These are phyloP conservation scores for Aspergillus sparsus DNA, from an alignment of 495 filamentous ascomycete genomes.

Conservation along the genomic window DNA sequence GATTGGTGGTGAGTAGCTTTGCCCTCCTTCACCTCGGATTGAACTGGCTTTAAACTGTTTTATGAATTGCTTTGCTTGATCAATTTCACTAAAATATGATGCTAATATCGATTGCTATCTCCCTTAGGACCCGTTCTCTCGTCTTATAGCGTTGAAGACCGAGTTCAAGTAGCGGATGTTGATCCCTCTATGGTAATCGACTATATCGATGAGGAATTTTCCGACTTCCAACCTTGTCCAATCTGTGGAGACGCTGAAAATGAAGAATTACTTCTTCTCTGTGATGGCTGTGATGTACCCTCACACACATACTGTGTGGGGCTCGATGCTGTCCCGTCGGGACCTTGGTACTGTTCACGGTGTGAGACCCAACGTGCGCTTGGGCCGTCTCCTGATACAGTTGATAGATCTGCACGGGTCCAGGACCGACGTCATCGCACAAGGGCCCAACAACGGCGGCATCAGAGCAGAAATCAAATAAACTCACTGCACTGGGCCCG, in stretches of 20 bases:
- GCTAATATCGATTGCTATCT: slow-evolving; percentile 9
- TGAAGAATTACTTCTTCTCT: slow-evolving; percentile 79
- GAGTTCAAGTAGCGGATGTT: slow-evolving; percentile 84
- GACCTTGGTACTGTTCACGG: slow-evolving; percentile 81
- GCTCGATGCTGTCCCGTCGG: slow-evolving; percentile 69
- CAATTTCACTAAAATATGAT: not conserved
- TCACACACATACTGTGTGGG: slow-evolving; percentile 87
- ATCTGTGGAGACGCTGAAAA: slow-evolving; percentile 74
- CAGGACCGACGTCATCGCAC: slow-evolving; percentile 51
- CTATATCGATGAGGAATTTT: slow-evolving; percentile 66
- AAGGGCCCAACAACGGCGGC: slow-evolving; percentile 47
- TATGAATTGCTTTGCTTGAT: not conserved
- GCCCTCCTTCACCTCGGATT: slow-evolving; percentile 3
- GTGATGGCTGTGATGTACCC: slow-evolving; percentile 80
- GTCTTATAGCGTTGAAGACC: slow-evolving; percentile 84
- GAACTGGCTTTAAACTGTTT: not conserved
- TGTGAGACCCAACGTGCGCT: slow-evolving; percentile 60
- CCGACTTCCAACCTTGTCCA: slow-evolving; percentile 68
- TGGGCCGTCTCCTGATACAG: slow-evolving; percentile 36
- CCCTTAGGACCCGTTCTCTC: slow-evolving; percentile 67
- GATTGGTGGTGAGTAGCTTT: slow-evolving; percentile 66
- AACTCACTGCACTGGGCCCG: slow-evolving; percentile 60
- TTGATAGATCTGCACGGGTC: slow-evolving; percentile 33
- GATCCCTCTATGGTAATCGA: slow-evolving; percentile 78
- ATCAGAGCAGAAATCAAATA: slow-evolving; percentile 45